Percentiles rank a stretch among this genome's conserved stretches.
phyloP scores from a whole-genome alignment of 2,329 filamentous ascomycete genomes.

The Aspergillus flavus region DNA sequence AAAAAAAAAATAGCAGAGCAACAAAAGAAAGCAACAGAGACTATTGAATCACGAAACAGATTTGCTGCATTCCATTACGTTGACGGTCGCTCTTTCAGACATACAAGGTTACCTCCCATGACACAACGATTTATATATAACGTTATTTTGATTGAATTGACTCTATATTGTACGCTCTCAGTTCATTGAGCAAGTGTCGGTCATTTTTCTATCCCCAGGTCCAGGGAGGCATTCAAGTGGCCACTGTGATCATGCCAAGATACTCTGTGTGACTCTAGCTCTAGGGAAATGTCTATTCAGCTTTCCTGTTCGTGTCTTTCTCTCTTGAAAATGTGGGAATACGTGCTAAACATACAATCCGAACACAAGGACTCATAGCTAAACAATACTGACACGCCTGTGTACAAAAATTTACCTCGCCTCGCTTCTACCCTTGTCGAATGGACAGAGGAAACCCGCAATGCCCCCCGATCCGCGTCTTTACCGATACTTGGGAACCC shows the following conservation, averaged over 20 bases:
- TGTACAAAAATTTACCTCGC: not conserved
- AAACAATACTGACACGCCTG: not conserved
- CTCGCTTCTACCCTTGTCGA: no score
- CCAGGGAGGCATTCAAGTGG: not conserved
- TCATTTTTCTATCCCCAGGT: not conserved
- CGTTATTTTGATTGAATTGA: not conserved
- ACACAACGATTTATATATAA: not conserved
- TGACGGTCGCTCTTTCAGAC: not conserved
- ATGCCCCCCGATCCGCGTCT: not conserved
- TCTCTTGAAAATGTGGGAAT: not conserved
- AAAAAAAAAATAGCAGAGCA: not conserved
- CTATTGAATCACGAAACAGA: not conserved
- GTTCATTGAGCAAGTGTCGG: not conserved
- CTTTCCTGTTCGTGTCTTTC: not conserved
- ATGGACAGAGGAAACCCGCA: not conserved
- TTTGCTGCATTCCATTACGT: not conserved
- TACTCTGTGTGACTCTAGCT: not conserved
- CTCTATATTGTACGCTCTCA: not conserved
- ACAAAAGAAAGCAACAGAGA: not conserved
- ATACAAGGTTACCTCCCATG: not conserved
- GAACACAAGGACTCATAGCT: not conserved
- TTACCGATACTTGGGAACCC: not conserved
- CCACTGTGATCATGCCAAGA: not conserved
- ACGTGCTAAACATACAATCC: not conserved
- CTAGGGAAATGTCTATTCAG: not conserved